Conservation (phyloP, 2,329 filamentous ascomycete species). For the Microsporum canis region DNA sequence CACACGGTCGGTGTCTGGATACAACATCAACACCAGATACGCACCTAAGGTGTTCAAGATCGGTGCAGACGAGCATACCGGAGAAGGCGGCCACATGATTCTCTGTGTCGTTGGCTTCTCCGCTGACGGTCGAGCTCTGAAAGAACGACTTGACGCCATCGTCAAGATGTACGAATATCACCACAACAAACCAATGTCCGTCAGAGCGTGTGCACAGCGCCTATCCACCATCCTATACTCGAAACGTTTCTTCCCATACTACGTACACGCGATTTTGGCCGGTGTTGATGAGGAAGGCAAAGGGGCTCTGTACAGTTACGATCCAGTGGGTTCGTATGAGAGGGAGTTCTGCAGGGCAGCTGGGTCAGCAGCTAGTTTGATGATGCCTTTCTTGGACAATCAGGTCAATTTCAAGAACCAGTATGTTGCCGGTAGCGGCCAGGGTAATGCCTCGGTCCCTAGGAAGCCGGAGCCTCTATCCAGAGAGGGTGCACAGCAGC, state of each 20-base stretch:
- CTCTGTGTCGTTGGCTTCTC: slow-evolving; percentile 93
- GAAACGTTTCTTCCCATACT: slow-evolving; percentile 99
- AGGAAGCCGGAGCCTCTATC: slow-evolving; percentile 52
- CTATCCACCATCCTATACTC: slow-evolving; percentile 90
- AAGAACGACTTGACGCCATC: slow-evolving; percentile 83
- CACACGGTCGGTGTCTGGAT: slow-evolving; percentile 88
- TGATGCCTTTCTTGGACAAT: slow-evolving; percentile 99
- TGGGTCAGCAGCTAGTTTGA: slow-evolving; percentile 82
- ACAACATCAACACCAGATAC: slow-evolving; percentile 97
- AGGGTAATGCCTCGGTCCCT: slow-evolving; percentile 65
- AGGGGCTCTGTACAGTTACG: slow-evolving; percentile 92
- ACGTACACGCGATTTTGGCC: slow-evolving; percentile 86
- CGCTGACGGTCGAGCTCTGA: slow-evolving; percentile 84
- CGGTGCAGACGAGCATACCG: slow-evolving; percentile 75
- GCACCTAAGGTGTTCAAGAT: slow-evolving; percentile 96
- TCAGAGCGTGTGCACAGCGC: slow-evolving; percentile 88
- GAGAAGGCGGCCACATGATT: slow-evolving; percentile 74
- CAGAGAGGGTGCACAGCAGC: slow-evolving; percentile 61
- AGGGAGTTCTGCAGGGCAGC: slow-evolving; percentile 90
- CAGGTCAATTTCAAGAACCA: slow-evolving; percentile 99
- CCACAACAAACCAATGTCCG: slow-evolving; percentile 90
- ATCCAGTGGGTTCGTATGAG: slow-evolving; percentile 96
- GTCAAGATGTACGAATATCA: slow-evolving; percentile 99
- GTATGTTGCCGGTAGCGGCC: slow-evolving; percentile 76
- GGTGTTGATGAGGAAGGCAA: slow-evolving; percentile 90